Evolutionary conservation across 139 green algal species (phyloP), one percentile per base, ranked within the genome.

Genomic region (Protoeuglena noctilucae): DNA sequence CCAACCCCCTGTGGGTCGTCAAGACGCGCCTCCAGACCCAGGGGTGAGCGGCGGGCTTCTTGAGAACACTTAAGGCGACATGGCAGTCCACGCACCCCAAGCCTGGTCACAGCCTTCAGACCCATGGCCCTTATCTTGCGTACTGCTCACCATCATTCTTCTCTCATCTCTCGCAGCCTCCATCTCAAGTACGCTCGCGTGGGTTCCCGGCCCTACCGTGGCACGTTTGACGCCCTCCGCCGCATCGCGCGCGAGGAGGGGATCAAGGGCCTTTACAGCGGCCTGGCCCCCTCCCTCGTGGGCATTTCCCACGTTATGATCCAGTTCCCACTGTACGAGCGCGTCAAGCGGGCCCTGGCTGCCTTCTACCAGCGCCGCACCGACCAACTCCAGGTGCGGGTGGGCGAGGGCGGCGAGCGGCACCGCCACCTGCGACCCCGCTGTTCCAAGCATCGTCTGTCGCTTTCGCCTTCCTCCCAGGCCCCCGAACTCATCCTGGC

Each of bases 251-350:
- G 69, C 6, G 78, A 95, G 58, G 89, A 97, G 63, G 89, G 89
- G 1, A 31, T 95, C 27, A 39, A 48, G 17, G 87, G 86, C 5
- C 67, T 97, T 48, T 97, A 97, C 72, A 86, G 72, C 55, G 89
- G 89, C 19, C 62, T 97, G 41, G 74, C 75, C 0, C 89, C 89
- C 5, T 88, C 83, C 3, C 65, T 96, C 41, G 68, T 86, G 16
- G 89, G 89, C 17, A 80, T 97, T 14, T 66, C 73, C 39, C 89
- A 97, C 53, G 89, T 97, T 19, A 81, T 78, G 2, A 90, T 97
- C 28, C 87, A 97, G 75, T 94, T 97, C 57, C 89, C 89, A 1
- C 61, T 97, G 65, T 97, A 96, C 52, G 89, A 97, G 66, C 58
- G 58, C 2, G 52, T 81, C 26, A 97, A 97, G 70, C 30, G 57